Evolutionary conservation across 2,329 filamentous ascomycete genomes (phyloP).

Genomic region (Bipolaris victoriae): DNA sequence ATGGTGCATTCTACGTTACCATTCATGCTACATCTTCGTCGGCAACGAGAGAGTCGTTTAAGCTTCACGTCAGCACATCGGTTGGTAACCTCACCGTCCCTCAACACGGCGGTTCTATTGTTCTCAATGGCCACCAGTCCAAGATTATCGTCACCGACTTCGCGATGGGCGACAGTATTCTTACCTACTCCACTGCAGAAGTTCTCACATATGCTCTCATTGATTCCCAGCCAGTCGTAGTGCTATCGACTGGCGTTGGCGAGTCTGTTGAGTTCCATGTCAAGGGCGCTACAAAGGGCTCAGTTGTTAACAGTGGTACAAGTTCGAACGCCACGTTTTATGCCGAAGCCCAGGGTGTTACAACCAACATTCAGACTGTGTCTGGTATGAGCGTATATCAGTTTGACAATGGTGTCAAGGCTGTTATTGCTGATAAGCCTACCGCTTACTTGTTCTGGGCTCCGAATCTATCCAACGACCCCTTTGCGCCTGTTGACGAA

Average conservation of each 20-base stretch:
- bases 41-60: slow-evolving; percentile 59
- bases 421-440: slow-evolving; percentile 47
- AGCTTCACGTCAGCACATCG: slow-evolving; percentile 63
- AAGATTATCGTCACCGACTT: slow-evolving; percentile 69
- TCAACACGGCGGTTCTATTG: slow-evolving; percentile 55
- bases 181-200: slow-evolving; percentile 62
- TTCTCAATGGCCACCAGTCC: slow-evolving; percentile 65
- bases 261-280: slow-evolving; percentile 52
- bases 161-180: slow-evolving; percentile 58
- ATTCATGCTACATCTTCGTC: slow-evolving; percentile 62
- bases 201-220: slow-evolving; percentile 55
- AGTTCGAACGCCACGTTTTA: slow-evolving; percentile 54
- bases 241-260: slow-evolving; percentile 49
- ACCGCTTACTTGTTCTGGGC: slow-evolving; percentile 50
- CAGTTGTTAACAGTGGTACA: slow-evolving; percentile 48
- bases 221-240: slow-evolving; percentile 46
- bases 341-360: slow-evolving; percentile 46
- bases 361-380: slow-evolving; percentile 40
- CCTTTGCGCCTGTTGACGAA: slow-evolving; percentile 48
- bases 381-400: slow-evolving; percentile 43
- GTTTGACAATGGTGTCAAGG: slow-evolving; percentile 47
- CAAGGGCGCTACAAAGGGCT: slow-evolving; percentile 46
- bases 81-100: slow-evolving; percentile 62
- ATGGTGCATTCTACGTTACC: slow-evolving; percentile 65
- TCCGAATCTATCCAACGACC: slow-evolving; percentile 48